phyloP scores from a whole-genome alignment of 305 asterid species.

The Andrographis paniculata region DNA sequence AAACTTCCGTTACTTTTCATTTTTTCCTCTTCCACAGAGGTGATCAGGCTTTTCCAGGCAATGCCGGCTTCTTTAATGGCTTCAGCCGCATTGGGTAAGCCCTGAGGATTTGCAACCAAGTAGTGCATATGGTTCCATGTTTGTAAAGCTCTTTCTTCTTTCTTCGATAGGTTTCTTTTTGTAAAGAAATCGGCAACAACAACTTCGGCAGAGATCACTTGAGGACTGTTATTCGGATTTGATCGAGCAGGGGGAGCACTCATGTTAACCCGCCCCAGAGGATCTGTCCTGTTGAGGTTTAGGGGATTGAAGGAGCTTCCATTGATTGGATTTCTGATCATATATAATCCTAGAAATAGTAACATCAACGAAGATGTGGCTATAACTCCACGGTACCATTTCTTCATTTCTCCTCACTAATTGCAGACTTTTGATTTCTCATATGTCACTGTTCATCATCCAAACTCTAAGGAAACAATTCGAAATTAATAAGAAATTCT shows the following conservation, averaged over 20 bases:
- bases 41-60: slow-evolving; percentile 79
- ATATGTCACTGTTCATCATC: too few species aligned
- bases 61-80: slow-evolving; percentile 79
- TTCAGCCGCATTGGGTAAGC: slow-evolving; percentile 73
- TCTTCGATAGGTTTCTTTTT: slow-evolving; percentile 45
- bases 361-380: slow-evolving; percentile 59
- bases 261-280: slow-evolving; percentile 72
- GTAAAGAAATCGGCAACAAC: slow-evolving; percentile 40
- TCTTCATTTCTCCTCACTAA: slow-evolving; percentile 65
- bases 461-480: too few species aligned
- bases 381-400: slow-evolving; percentile 65
- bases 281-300: slow-evolving; percentile 52
- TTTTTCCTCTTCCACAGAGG: slow-evolving; percentile 59
- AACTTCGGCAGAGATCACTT: slow-evolving; percentile 48
- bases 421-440: too few species aligned
- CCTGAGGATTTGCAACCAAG: slow-evolving; percentile 50
- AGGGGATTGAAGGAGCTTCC: slow-evolving; percentile 42
- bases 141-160: slow-evolving; percentile 48
- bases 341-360: slow-evolving; percentile 46
- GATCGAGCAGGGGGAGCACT: slow-evolving; percentile 44
- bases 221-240: slow-evolving; percentile 40
- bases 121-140: slow-evolving; percentile 64
- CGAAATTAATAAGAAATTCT: too few species aligned
- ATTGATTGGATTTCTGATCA: slow-evolving; percentile 47
- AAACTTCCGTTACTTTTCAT: slow-evolving; percentile 49